phyloP scores from a whole-genome alignment of 2,329 filamentous ascomycete species.

The Trichoderma lentiforme region DNA sequence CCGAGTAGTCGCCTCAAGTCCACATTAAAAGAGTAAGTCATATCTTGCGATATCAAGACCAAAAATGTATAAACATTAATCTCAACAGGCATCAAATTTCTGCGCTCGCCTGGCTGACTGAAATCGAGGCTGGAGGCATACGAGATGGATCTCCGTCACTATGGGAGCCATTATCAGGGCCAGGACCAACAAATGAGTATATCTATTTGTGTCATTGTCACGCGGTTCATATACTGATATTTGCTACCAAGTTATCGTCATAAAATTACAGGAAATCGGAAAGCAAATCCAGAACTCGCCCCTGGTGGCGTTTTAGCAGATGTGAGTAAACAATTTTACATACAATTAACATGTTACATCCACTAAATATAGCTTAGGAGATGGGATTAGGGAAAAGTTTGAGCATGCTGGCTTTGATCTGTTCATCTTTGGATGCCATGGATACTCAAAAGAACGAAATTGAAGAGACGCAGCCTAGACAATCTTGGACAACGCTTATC shows the following conservation, averaged over 20 bases:
- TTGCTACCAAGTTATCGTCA: neutral
- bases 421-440: constrained; percentile 24
- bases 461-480: constrained; percentile 2
- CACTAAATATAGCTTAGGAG: constrained; percentile 24
- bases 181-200: neutral
- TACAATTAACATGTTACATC: too few species aligned
- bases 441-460: neutral
- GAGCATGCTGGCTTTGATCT: constrained; percentile 29
- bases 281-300: neutral
- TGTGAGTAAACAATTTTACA: neutral
- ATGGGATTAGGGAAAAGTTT: constrained; percentile 38
- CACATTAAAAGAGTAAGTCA: neutral
- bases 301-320: neutral
- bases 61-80: neutral
- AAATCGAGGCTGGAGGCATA: neutral
- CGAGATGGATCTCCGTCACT: neutral
- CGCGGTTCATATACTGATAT: neutral
- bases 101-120: neutral
- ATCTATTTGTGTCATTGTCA: neutral
- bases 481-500: constrained; percentile 25
- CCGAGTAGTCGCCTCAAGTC: neutral
- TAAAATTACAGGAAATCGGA: neutral
- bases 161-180: neutral
- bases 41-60: neutral
- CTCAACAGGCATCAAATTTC: neutral